A percentile compares a stretch with the other conserved stretches of the same genome.
Evolutionary conservation across 83 land plant species (phyloP).

Genomic region (Thuja plicata): DNA sequence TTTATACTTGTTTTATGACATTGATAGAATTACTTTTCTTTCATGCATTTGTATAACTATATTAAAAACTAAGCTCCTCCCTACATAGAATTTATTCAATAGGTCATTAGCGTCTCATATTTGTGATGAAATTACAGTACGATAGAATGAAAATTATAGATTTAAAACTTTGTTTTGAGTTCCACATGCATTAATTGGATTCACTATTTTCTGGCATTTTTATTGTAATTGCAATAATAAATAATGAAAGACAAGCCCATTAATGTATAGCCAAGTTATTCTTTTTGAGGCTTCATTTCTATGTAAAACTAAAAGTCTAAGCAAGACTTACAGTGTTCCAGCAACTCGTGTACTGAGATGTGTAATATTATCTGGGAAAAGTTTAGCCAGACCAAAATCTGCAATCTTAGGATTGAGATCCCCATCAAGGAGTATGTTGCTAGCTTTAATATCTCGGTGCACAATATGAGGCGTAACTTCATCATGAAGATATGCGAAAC

Average conservation of each 20-base stretch:
- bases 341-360: conserved; percentile 65
- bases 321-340: conserved; percentile 62
- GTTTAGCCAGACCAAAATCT: conserved; percentile 67
- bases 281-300: not conserved
- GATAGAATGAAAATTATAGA: not conserved
- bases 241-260: not conserved
- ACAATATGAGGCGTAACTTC: conserved; percentile 45
- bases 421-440: conserved; percentile 53
- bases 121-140: not conserved
- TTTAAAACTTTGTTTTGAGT: not conserved
- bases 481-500: conserved; percentile 65
- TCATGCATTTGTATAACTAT: not conserved
- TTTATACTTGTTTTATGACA: not conserved
- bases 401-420: conserved; percentile 49
- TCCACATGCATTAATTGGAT: not conserved
- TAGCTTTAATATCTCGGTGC: conserved; percentile 68
- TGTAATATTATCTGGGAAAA: conserved; percentile 54
- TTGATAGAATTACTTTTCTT: not conserved
- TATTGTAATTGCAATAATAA: not conserved
- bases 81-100: not conserved
- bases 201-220: not conserved
- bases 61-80: not conserved
- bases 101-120: not conserved
- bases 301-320: not conserved
- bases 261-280: not conserved